Conservation (phyloP, 768 basidiomycete species). For the Daedaleopsis sinensis region DNA sequence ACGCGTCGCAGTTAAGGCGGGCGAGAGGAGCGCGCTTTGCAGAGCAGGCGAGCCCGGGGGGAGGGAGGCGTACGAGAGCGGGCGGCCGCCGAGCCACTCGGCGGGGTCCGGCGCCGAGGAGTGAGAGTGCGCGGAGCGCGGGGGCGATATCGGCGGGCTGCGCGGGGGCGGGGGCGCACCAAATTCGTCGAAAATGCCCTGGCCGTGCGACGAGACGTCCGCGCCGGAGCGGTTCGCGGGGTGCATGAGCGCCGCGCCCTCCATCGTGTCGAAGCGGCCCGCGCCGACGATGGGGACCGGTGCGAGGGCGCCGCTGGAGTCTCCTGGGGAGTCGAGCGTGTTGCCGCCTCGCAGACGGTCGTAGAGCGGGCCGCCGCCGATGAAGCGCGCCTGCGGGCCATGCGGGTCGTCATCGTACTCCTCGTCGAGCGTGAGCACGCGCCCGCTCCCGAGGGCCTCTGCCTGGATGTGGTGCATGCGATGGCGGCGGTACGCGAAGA, state of each 20-base stretch:
- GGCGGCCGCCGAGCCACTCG: constrained; percentile 22
- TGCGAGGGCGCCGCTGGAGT: constrained; percentile 10
- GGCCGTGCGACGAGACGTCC: constrained; percentile 3
- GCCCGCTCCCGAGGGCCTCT: constrained; percentile 17
- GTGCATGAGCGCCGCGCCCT: constrained; percentile 19
- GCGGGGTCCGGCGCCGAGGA: constrained; percentile 18
- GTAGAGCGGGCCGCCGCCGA: constrained; percentile 11
- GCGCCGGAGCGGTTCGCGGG: constrained; percentile 15
- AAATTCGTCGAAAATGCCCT: neutral
- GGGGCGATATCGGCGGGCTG: constrained; percentile 12
- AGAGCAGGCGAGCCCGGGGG: neutral
- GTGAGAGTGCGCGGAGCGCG: constrained; percentile 9
- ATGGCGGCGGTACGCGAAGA: constrained; percentile 26
- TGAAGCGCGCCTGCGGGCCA: constrained; percentile 8
- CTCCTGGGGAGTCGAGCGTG: constrained; percentile 9
- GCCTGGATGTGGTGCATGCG: constrained; percentile 19
- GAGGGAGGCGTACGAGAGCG: constrained; percentile 5
- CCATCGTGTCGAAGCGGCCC: constrained; percentile 1
- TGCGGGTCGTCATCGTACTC: constrained; percentile 13
- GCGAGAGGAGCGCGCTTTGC: neutral
- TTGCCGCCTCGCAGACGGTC: constrained; percentile 20
- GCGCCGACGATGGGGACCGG: constrained; percentile 15
- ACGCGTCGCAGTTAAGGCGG: constrained; percentile 1
- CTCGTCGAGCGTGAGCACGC: constrained; percentile 17
- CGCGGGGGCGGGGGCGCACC: neutral